Percentiles rank a stretch among this genome's conserved stretches.
These are phyloP conservation scores for Capsella rubella DNA, from an alignment of 441 rosid species.

Conservation along the genomic window DNA sequence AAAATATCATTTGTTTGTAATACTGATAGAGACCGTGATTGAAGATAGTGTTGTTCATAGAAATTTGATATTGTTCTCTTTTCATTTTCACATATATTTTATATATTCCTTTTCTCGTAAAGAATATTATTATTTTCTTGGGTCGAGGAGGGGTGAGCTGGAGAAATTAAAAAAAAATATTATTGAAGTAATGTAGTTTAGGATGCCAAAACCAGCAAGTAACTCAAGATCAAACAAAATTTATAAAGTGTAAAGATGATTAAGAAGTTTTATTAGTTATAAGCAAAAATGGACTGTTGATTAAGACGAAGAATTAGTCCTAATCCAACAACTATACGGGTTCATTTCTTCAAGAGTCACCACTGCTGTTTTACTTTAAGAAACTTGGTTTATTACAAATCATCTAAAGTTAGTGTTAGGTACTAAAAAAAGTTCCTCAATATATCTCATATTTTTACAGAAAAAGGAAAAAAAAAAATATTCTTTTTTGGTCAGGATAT, in stretches of 20 bases:
- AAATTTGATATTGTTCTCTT: conserved; percentile 11
- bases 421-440: not conserved
- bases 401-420: conserved; percentile 15
- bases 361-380: not conserved
- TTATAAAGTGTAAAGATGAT: not conserved
- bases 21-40: conserved; percentile 29
- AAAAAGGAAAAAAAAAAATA: too few species aligned
- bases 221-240: conserved; percentile 23
- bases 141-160: conserved; percentile 20
- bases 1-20: not conserved
- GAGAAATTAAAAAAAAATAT: conserved; percentile 2
- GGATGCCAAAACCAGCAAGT: conserved; percentile 36
- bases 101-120: not conserved
- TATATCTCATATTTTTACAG: not conserved
- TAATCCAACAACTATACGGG: not conserved
- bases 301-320: conserved; percentile 20
- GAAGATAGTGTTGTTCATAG: not conserved
- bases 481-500: not conserved
- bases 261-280: conserved; percentile 11
- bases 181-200: not conserved
- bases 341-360: not conserved
- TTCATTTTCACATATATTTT: not conserved
- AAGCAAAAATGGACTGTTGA: not conserved
- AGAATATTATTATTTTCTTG: not conserved
- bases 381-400: conserved; percentile 22